phyloP scores from a whole-genome alignment of 2,329 filamentous ascomycete genomes.

The Cryphonectria carpinicola region DNA sequence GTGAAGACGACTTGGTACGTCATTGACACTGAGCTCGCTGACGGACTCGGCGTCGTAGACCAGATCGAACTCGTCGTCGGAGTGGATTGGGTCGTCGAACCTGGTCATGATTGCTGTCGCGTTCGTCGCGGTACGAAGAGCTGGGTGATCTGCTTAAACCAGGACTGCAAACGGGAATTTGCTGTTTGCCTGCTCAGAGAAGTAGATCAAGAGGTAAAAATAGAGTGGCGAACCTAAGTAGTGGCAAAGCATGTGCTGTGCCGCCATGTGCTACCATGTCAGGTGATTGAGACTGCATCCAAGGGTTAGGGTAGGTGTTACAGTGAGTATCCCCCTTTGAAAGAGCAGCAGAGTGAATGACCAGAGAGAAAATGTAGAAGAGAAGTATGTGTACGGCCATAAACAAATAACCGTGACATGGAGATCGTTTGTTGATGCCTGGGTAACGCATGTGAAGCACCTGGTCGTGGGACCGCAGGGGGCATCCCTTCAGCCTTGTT shows the following conservation, averaged over 20 bases:
- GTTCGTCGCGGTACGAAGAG: neutral
- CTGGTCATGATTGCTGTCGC: constrained; percentile 8
- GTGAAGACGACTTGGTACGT: neutral
- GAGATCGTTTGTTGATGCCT: neutral
- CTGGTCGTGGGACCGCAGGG: too few relatives aligned
- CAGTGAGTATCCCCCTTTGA: too few relatives aligned
- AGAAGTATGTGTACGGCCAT: too few relatives aligned
- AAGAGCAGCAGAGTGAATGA: too few relatives aligned
- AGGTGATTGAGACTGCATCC: neutral
- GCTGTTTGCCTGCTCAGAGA: neutral
- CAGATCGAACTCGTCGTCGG: constrained; percentile 25
- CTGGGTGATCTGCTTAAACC: neutral
- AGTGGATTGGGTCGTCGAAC: neutral
- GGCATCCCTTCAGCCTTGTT: too few relatives aligned
- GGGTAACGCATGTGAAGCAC: neutral
- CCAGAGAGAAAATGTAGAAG: neutral
- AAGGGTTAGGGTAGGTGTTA: too few relatives aligned
- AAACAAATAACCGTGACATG: neutral
- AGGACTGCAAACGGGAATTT: neutral
- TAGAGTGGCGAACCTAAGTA: neutral
- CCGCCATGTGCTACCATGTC: neutral
- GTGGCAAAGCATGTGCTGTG: neutral
- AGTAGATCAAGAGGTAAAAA: neutral
- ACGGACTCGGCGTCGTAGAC: constrained; percentile 12
- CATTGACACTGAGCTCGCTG: constrained; percentile 26